A percentile compares a stretch with the other conserved stretches of the same genome.
Evolutionary conservation across 164 flowering plant species (phyloP).

Genomic region (Vitis riparia): DNA sequence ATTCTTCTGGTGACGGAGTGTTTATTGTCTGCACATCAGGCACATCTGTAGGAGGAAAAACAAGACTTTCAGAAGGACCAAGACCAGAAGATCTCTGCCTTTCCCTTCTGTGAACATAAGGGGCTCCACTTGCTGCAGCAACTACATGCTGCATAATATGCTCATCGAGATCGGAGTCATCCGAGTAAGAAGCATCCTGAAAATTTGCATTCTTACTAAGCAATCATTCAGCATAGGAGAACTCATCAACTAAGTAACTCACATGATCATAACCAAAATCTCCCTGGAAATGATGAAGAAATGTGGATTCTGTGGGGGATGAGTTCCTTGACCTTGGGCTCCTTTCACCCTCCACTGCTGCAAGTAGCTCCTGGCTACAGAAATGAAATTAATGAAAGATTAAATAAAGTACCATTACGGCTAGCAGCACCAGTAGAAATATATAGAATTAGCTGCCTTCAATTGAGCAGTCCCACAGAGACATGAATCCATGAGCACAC

Average conservation of each 20-base stretch:
- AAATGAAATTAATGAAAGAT: background rate
- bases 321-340: slow-evolving; percentile 34
- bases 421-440: too few species aligned
- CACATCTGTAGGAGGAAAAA: slow-evolving; percentile 29
- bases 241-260: slow-evolving; percentile 8
- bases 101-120: slow-evolving; percentile 42
- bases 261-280: slow-evolving; percentile 41
- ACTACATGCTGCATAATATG: slow-evolving; percentile 61
- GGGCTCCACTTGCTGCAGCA: slow-evolving; percentile 47
- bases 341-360: slow-evolving; percentile 55
- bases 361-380: slow-evolving; percentile 73
- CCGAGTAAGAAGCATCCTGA: slow-evolving; percentile 46
- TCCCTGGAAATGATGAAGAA: slow-evolving; percentile 22
- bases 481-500: background rate
- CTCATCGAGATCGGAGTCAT: slow-evolving; percentile 58
- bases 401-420: background rate
- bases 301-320: slow-evolving; percentile 19
- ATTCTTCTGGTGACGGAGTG: slow-evolving; percentile 17
- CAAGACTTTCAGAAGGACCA: slow-evolving; percentile 31
- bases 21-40: slow-evolving; percentile 18
- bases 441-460: background rate
- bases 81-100: slow-evolving; percentile 41
- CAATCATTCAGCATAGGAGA: background rate
- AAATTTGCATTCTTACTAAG: slow-evolving; percentile 8
- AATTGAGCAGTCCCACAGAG: too few species aligned